Percentiles rank a stretch among this genome's conserved stretches.
Conservation (phyloP, 352 stramenopile genomes). For the Globisporangium nunn region DNA sequence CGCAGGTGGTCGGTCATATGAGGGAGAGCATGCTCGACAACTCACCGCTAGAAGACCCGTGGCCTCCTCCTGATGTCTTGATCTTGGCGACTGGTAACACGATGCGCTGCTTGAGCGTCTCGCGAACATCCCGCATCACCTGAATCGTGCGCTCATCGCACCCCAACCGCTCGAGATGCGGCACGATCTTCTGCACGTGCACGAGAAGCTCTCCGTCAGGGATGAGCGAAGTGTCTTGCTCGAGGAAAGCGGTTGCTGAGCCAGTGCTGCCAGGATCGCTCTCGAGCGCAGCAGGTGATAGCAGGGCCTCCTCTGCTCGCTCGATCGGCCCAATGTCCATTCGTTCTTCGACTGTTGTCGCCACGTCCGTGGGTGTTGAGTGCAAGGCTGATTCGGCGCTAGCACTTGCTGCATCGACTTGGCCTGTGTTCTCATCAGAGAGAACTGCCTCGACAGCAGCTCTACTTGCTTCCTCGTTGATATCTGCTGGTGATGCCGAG, state of each 20-base stretch:
- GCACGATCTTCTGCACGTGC: constrained; percentile 16
- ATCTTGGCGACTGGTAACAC: not conserved
- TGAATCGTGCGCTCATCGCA: constrained; percentile 17
- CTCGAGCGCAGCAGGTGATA: not conserved
- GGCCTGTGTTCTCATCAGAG: not conserved
- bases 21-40: not conserved
- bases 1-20: not conserved
- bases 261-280: not conserved
- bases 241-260: not conserved
- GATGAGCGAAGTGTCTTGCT: constrained; percentile 2
- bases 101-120: constrained; percentile 12
- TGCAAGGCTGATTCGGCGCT: too few species aligned
- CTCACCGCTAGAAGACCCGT: not conserved
- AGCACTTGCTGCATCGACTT: too few species aligned
- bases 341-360: not conserved
- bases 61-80: not conserved
- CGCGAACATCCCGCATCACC: constrained; percentile 11
- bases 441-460: not conserved
- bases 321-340: not conserved
- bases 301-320: not conserved
- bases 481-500: not conserved
- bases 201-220: constrained; percentile 9
- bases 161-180: constrained; percentile 13
- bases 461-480: not conserved
- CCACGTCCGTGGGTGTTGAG: too few species aligned